Percentiles rank a stretch among this genome's conserved stretches.
phyloP scores from a whole-genome alignment of 2,329 filamentous ascomycete species.

The Aspergillus chevalieri region DNA sequence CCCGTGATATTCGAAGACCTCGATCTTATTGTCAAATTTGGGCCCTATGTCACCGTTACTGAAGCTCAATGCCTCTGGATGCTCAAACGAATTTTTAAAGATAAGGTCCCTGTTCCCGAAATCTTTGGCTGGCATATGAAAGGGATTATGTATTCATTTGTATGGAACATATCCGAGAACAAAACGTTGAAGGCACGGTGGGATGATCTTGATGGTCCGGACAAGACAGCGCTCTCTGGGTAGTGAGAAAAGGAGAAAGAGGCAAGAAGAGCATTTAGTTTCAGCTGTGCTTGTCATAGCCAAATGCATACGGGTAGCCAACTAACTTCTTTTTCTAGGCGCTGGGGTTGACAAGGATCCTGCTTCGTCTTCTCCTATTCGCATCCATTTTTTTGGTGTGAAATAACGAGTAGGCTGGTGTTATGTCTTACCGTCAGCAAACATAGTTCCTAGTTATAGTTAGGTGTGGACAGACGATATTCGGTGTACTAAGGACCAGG shows the following conservation, averaged over 20 bases:
- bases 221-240: slow-evolving; percentile 11
- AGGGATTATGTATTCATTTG: slow-evolving; percentile 23
- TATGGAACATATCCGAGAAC: slow-evolving; percentile 26
- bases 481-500: no score
- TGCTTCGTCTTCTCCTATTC: no score
- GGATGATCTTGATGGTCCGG: slow-evolving; percentile 9
- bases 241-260: slow-evolving; percentile 11
- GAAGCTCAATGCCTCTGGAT: slow-evolving; percentile 22
- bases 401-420: no score
- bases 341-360: no score
- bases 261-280: no score
- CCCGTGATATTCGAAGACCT: slow-evolving; percentile 14
- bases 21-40: slow-evolving; percentile 21
- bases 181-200: slow-evolving; percentile 21
- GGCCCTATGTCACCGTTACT: slow-evolving; percentile 10
- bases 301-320: slow-evolving; percentile 10
- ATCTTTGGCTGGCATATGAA: slow-evolving; percentile 30
- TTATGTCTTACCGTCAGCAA: no score
- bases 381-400: no score
- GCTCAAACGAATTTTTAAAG: slow-evolving; percentile 12
- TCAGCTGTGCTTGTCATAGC: slow-evolving; percentile 16
- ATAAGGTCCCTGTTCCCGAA: slow-evolving; percentile 30
- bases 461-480: no score
- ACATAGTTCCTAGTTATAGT: no score
- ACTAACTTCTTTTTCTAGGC: no score